Evolutionary conservation across 139 green algal species (phyloP).

Genomic region (Haematococcus sp.): DNA sequence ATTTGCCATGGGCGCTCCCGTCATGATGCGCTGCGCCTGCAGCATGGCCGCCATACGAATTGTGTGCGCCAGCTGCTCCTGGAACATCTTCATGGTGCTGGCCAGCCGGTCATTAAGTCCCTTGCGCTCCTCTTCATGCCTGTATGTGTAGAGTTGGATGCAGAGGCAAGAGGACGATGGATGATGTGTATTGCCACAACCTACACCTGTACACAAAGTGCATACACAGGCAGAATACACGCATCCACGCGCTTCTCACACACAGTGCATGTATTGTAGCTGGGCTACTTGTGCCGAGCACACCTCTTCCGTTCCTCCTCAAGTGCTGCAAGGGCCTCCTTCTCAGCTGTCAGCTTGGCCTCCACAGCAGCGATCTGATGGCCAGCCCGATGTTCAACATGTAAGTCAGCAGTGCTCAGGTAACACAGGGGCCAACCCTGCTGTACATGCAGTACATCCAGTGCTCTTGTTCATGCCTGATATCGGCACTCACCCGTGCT

Average conservation of each 20-base stretch:
- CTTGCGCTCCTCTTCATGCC: slow-evolving; percentile 34
- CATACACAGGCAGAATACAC: neutral
- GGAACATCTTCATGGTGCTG: slow-evolving; percentile 43
- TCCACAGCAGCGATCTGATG: neutral
- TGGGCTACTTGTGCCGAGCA: slow-evolving; percentile 2
- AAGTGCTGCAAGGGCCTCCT: slow-evolving; percentile 12
- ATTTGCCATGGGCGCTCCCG: neutral
- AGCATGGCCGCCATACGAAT: slow-evolving; percentile 49
- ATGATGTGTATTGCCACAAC: too few species aligned
- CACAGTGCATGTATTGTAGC: neutral
- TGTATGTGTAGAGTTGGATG: neutral
- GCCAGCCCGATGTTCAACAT: neutral
- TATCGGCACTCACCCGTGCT: too few species aligned
- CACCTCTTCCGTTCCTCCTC: slow-evolving; percentile 16
- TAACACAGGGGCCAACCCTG: neutral
- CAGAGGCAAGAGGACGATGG: neutral
- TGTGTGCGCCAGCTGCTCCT: slow-evolving; percentile 47
- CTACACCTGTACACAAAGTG: too few species aligned
- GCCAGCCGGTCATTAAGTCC: slow-evolving; percentile 36
- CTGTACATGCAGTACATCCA: too few species aligned
- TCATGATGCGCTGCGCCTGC: slow-evolving; percentile 46
- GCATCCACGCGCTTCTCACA: slow-evolving; percentile 2
- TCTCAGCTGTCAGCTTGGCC: neutral
- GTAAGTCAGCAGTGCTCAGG: neutral
- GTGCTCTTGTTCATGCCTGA: too few species aligned